These are phyloP conservation scores for Eremothecium cymbalariae DNA, from an alignment of 1,139 yeast genomes.

Conservation along the genomic window DNA sequence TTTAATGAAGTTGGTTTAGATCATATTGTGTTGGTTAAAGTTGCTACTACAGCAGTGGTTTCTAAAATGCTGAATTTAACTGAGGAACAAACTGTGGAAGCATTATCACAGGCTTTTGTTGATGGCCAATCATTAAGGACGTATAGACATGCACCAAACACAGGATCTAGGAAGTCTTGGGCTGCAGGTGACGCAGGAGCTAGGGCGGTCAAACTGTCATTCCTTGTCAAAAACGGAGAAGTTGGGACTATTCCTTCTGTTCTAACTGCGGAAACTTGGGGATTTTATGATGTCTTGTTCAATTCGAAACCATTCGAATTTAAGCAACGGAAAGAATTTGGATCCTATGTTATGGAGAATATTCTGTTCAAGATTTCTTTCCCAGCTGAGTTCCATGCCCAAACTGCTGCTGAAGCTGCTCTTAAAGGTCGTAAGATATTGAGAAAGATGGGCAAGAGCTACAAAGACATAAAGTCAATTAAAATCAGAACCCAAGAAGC, in stretches of 20 bases:
- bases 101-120: slow-evolving; percentile 51
- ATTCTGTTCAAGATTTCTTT: slow-evolving; percentile 51
- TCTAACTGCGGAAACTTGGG: slow-evolving; percentile 51
- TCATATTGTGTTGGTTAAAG: slow-evolving; percentile 50
- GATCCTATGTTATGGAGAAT: slow-evolving; percentile 57
- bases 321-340: slow-evolving; percentile 40
- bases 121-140: slow-evolving; percentile 54
- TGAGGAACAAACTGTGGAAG: slow-evolving; percentile 46
- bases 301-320: slow-evolving; percentile 45
- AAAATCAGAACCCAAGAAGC: slow-evolving; percentile 53
- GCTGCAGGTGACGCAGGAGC: slow-evolving; percentile 59
- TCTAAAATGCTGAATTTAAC: slow-evolving; percentile 44
- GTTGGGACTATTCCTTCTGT: slow-evolving; percentile 48
- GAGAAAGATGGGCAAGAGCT: slow-evolving; percentile 36
- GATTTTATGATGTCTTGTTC: slow-evolving; percentile 51
- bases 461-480: slow-evolving; percentile 42
- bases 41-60: slow-evolving; percentile 55
- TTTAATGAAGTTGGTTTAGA: slow-evolving; percentile 53
- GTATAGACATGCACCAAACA: slow-evolving; percentile 55
- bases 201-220: slow-evolving; percentile 50
- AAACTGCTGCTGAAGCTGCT: slow-evolving; percentile 55
- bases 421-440: slow-evolving; percentile 38
- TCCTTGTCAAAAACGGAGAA: slow-evolving; percentile 45
- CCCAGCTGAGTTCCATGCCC: slow-evolving; percentile 66
- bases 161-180: slow-evolving; percentile 57